Conservation (phyloP, 768 basidiomycete genomes). For the Boletus rubescentipes region DNA sequence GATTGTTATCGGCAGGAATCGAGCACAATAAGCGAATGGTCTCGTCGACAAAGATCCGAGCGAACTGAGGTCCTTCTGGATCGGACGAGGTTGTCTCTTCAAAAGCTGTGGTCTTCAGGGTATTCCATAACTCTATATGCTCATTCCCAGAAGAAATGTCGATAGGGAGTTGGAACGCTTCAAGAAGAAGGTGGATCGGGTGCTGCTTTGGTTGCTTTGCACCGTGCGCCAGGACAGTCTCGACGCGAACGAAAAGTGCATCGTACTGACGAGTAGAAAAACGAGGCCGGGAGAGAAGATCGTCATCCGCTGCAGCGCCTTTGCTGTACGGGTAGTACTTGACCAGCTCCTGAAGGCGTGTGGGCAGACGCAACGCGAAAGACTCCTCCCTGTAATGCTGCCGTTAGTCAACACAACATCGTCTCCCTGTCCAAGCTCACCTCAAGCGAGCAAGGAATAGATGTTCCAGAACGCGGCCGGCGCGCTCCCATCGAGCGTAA, state of each 20-base stretch:
- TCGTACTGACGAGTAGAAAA: slow-evolving; percentile 66
- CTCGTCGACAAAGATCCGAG: slow-evolving; percentile 67
- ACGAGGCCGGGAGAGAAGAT: slow-evolving; percentile 59
- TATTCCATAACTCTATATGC: slow-evolving; percentile 50
- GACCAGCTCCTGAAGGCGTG: slow-evolving; percentile 68
- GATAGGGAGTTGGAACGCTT: slow-evolving; percentile 52
- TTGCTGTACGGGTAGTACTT: slow-evolving; percentile 62
- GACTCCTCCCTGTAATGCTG: slow-evolving; percentile 53
- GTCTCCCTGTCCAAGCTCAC: slow-evolving; percentile 35
- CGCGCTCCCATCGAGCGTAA: slow-evolving; percentile 73
- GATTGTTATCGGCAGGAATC: slow-evolving; percentile 43
- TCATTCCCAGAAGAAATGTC: slow-evolving; percentile 36
- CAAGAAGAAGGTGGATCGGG: slow-evolving; percentile 58
- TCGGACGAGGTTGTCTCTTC: slow-evolving; percentile 23
- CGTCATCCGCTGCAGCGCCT: slow-evolving; percentile 33
- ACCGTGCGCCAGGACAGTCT: slow-evolving; percentile 46
- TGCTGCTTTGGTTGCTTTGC: slow-evolving; percentile 43
- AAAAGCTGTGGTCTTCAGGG: slow-evolving; percentile 45
- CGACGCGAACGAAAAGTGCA: slow-evolving; percentile 67
- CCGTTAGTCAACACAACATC: slow-evolving; percentile 7
- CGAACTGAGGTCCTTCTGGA: slow-evolving; percentile 39
- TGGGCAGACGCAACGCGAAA: slow-evolving; percentile 55
- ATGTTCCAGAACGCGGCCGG: slow-evolving; percentile 74
- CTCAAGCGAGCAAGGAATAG: slow-evolving; percentile 71
- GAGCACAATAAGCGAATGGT: slow-evolving; percentile 53